These are phyloP conservation scores for Fusarium verticillioides DNA, from an alignment of 2,329 filamentous ascomycete species.

Conservation along the genomic window DNA sequence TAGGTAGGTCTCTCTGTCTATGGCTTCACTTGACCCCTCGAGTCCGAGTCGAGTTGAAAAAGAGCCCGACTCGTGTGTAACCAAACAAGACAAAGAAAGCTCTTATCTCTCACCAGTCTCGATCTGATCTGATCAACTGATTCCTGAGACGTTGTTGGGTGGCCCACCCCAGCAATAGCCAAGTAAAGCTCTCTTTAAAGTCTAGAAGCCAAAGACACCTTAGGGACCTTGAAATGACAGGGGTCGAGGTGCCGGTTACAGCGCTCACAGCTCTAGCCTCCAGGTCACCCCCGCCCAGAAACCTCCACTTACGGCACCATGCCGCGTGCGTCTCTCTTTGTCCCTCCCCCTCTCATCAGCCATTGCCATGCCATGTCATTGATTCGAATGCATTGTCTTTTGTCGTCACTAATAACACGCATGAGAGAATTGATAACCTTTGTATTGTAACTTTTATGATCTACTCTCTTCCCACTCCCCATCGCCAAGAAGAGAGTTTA, in stretches of 20 bases:
- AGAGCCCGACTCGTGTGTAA: neutral
- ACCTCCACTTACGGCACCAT: constrained; percentile 31
- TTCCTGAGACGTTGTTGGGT: constrained; percentile 29
- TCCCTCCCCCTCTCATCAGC: constrained; percentile 26
- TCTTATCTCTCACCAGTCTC: neutral
- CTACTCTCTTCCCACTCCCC: constrained; percentile 15
- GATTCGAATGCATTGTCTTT: constrained; percentile 10
- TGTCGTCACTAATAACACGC: constrained; percentile 20
- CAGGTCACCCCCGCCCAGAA: constrained; percentile 15
- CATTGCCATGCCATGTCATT: neutral
- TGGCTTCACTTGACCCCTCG: neutral
- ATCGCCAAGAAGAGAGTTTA: neutral
- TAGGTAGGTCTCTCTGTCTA: neutral
- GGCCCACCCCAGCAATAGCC: neutral
- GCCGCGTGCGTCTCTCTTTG: constrained; percentile 29
- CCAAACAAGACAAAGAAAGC: neutral
- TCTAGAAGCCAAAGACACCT: constrained; percentile 9
- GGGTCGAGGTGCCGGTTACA: constrained; percentile 20
- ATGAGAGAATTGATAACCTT: neutral
- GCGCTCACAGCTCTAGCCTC: constrained; percentile 10
- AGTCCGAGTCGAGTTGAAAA: neutral
- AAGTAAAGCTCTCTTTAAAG: neutral
- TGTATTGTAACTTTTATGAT: constrained; percentile 31
- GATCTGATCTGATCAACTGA: constrained; percentile 7
- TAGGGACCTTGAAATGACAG: neutral